Evolutionary conservation across 306 rosid species (phyloP).

Genomic region (Geum urbanum): DNA sequence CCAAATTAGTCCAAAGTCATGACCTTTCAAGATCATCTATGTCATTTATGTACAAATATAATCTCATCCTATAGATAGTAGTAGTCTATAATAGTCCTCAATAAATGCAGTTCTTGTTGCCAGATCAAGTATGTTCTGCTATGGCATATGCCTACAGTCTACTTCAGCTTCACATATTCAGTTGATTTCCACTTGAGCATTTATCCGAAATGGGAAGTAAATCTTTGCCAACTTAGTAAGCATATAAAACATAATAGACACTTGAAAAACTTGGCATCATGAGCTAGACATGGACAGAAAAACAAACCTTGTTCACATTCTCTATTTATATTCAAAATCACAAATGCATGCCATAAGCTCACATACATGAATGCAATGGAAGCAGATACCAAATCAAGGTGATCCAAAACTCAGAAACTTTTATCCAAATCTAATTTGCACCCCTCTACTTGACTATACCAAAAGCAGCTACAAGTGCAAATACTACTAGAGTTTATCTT

Average conservation of each 20-base stretch:
- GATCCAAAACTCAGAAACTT: conserved; percentile 11
- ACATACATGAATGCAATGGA: conserved; percentile 7
- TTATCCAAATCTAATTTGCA: conserved; percentile 4
- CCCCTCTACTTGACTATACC: background rate
- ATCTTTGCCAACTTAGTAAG: background rate
- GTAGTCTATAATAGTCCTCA: background rate
- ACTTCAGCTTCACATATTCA: background rate
- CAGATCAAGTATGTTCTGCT: background rate
- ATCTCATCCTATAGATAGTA: background rate
- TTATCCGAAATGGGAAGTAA: background rate
- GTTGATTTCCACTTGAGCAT: background rate
- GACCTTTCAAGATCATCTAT: background rate
- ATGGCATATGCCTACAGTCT: background rate
- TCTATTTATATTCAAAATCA: conserved; percentile 5
- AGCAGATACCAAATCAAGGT: conserved; percentile 3
- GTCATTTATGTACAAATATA: background rate
- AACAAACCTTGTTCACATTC: conserved; percentile 2
- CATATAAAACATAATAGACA: background rate
- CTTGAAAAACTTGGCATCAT: background rate
- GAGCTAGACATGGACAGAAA: background rate
- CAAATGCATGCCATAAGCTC: background rate
- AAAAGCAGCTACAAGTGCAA: background rate
- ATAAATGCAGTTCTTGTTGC: background rate
- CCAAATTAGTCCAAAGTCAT: background rate
- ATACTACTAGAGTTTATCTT: conserved; percentile 34